Evolutionary conservation across 2,329 filamentous ascomycete species (phyloP).

Genomic region (Neonectria coccinea): DNA sequence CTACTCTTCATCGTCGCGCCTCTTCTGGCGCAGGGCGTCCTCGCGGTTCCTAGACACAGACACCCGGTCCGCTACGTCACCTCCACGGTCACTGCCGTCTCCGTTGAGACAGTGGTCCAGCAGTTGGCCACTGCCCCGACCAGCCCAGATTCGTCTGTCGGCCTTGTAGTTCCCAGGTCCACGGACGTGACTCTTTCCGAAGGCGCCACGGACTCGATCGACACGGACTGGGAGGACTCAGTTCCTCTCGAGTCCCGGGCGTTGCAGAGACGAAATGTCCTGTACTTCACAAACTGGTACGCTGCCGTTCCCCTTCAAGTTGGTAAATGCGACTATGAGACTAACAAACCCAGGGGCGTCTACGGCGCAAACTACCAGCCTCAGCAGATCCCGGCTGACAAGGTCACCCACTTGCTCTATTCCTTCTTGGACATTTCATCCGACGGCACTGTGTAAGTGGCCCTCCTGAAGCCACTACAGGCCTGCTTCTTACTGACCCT

Average conservation of each 20-base stretch:
- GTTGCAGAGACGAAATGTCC: slow-evolving; percentile 51
- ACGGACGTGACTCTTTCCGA: not conserved
- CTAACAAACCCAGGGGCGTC: slow-evolving; percentile 65
- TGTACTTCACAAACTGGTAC: slow-evolving; percentile 69
- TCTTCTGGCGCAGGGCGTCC: slow-evolving; percentile 42
- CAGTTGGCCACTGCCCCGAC: not conserved
- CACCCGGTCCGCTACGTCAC: slow-evolving; percentile 10
- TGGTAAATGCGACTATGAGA: not conserved
- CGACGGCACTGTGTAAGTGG: slow-evolving; percentile 60
- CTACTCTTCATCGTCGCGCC: slow-evolving; percentile 39
- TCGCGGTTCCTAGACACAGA: slow-evolving; percentile 36
- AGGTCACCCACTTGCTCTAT: slow-evolving; percentile 81
- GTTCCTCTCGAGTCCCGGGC: slow-evolving; percentile 29
- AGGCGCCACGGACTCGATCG: not conserved
- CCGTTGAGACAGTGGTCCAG: not conserved
- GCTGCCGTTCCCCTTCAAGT: slow-evolving; percentile 16
- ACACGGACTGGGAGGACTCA: not conserved
- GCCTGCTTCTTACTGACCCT: not conserved
- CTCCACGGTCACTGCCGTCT: slow-evolving; percentile 19
- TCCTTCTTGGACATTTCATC: slow-evolving; percentile 61
- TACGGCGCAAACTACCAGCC: slow-evolving; percentile 81
- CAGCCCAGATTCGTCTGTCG: not conserved
- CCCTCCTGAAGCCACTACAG: rapidly evolving
- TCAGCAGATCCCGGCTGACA: slow-evolving; percentile 73
- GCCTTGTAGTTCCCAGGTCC: not conserved